phyloP scores from a whole-genome alignment of 306 rosid species.

The Rosa chinensis region DNA sequence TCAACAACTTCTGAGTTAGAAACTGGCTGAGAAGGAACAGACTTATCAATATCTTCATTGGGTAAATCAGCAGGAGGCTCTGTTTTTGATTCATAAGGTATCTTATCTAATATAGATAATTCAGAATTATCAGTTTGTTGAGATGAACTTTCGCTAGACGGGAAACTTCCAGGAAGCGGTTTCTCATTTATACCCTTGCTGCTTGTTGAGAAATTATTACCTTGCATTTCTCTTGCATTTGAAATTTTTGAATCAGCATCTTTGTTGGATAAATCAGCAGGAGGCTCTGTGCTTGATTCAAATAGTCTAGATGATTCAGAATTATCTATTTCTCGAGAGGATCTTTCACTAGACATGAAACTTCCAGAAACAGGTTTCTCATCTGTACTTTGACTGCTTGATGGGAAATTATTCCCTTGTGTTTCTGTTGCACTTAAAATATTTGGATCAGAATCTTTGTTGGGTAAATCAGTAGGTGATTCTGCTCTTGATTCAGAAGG shows the following conservation, averaged over 20 bases:
- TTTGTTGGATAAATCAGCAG: conserved; percentile 38
- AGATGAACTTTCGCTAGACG: conserved; percentile 41
- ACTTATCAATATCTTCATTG: conserved; percentile 28
- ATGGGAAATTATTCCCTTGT: conserved; percentile 36
- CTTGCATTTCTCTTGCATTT: conserved; percentile 42
- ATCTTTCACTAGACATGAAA: conserved; percentile 44
- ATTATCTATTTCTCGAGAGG: conserved; percentile 38
- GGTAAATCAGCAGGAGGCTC: conserved; percentile 38
- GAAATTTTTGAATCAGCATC: conserved; percentile 22
- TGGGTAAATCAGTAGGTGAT: conserved; percentile 37
- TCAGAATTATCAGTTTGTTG: conserved; percentile 44
- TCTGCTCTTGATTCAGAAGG: conserved; percentile 34
- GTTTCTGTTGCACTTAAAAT: conserved; percentile 34
- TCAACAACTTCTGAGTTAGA: conserved; percentile 42
- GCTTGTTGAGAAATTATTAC: conserved; percentile 32
- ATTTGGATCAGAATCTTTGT: conserved; percentile 24
- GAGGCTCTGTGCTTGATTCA: conserved; percentile 39
- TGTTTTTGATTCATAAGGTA: conserved; percentile 30
- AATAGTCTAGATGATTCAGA: conserved; percentile 33
- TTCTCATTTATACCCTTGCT: conserved; percentile 45
- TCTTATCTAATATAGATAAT: conserved; percentile 37
- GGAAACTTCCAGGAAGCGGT: conserved; percentile 32
- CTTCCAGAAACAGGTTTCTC: conserved; percentile 37
- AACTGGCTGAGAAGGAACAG: conserved; percentile 38
- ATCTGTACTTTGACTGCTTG: conserved; percentile 40